These are phyloP conservation scores for Gnomoniopsis sp. DNA, from an alignment of 2,329 filamentous ascomycete genomes.

Conservation along the genomic window DNA sequence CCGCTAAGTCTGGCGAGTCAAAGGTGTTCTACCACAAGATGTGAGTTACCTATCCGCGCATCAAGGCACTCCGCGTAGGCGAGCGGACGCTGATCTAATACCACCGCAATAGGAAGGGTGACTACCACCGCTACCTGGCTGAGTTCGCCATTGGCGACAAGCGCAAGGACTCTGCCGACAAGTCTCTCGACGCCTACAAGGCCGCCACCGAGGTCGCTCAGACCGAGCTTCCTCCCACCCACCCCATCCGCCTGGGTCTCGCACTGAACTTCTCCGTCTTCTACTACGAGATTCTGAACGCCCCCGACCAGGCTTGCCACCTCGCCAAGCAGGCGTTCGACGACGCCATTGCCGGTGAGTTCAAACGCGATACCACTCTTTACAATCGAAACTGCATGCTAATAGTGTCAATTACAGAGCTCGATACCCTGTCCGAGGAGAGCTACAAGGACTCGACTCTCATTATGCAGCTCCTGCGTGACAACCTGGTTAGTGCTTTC, in stretches of 20 bases:
- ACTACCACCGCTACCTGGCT: constrained; percentile 98
- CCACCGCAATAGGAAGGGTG: constrained; percentile 76
- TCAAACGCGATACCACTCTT: not conserved
- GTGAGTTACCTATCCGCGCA: constrained; percentile 42
- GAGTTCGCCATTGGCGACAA: constrained; percentile 94
- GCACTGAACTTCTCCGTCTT: constrained; percentile 97
- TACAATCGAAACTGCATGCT: not conserved
- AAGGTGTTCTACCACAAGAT: constrained; percentile 99
- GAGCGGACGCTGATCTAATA: constrained; percentile 14
- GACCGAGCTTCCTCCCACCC: constrained; percentile 84
- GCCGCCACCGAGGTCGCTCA: constrained; percentile 84
- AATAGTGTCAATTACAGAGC: constrained; percentile 54
- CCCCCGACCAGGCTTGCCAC: constrained; percentile 96
- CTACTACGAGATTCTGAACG: constrained; percentile 99
- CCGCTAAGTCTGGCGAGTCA: constrained; percentile 91
- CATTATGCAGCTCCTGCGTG: constrained; percentile 97
- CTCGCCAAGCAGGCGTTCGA: constrained; percentile 95
- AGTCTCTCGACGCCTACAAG: constrained; percentile 97
- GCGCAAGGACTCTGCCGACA: constrained; percentile 91
- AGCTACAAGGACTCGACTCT: constrained; percentile 99
- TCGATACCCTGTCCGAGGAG: constrained; percentile 95
- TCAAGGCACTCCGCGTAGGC: not conserved
- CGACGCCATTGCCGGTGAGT: constrained; percentile 79
- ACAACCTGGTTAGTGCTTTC: constrained; percentile 74
- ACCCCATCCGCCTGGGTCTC: constrained; percentile 89